Conservation (phyloP, 176 grass and related monocot genomes). For the Lolium rigidum region DNA sequence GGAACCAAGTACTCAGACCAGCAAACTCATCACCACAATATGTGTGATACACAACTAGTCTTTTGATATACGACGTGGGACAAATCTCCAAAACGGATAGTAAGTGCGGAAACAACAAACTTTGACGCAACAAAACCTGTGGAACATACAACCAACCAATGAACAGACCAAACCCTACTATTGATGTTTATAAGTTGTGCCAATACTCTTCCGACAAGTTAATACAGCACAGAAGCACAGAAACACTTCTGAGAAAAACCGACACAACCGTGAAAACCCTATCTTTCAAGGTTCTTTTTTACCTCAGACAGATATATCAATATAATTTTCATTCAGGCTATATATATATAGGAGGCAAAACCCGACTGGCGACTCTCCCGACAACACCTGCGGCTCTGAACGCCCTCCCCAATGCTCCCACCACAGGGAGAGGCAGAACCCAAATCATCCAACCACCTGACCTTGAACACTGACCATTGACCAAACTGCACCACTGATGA, state of each 20-base stretch:
- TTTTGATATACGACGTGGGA: neutral
- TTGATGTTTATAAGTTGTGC: conserved; percentile 58
- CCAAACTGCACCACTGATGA: conserved; percentile 53
- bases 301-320: conserved; percentile 59
- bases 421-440: conserved; percentile 43
- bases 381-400: conserved; percentile 49
- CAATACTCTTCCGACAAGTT: conserved; percentile 49
- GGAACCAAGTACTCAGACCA: neutral
- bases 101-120: neutral
- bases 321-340: conserved; percentile 56
- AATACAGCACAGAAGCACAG: conserved; percentile 56
- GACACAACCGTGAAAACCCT: conserved; percentile 42
- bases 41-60: neutral
- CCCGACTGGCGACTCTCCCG: conserved; percentile 30
- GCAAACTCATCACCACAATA: neutral
- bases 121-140: neutral
- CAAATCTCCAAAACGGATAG: neutral
- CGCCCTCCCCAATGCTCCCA: conserved; percentile 43
- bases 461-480: conserved; percentile 61
- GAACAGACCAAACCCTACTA: conserved; percentile 41
- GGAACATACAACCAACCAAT: conserved; percentile 41
- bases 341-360: conserved; percentile 80
- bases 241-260: conserved; percentile 49
- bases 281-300: conserved; percentile 58
- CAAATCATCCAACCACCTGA: conserved; percentile 51